Conservation (phyloP, 2,329 filamentous ascomycete genomes). For the Aureobasidium mangrovei region DNA sequence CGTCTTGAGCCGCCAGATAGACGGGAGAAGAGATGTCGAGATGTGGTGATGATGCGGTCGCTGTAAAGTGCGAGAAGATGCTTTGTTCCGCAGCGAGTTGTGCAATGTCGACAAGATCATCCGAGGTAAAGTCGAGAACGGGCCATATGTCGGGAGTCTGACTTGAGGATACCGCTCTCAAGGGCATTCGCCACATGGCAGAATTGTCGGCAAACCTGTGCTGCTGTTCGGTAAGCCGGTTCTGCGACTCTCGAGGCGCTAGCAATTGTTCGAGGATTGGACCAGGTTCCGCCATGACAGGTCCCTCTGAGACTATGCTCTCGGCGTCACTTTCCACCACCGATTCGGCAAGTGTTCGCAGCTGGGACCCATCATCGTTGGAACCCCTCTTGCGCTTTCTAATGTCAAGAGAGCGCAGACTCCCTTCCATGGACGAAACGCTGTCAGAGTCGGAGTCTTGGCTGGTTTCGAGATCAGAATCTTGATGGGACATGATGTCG, state of each 20-base stretch:
- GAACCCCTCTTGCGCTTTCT: conserved; percentile 3
- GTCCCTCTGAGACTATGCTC: neutral
- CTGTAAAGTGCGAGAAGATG: conserved; percentile 2
- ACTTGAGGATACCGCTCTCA: neutral
- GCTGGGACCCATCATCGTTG: neutral
- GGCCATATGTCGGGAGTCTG: conserved; percentile 14
- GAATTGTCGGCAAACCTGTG: conserved; percentile 1
- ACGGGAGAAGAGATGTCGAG: neutral
- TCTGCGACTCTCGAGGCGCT: neutral
- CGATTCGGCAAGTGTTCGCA: neutral
- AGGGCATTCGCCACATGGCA: neutral
- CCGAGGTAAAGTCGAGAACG: conserved; percentile 19
- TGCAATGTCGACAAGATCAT: conserved; percentile 26
- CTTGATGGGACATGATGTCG: neutral
- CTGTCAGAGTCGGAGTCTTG: neutral
- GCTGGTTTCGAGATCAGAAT: conserved; percentile 1
- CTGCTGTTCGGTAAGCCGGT: neutral
- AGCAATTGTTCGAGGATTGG: neutral
- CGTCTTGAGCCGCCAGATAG: conserved; percentile 4
- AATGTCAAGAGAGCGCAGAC: neutral
- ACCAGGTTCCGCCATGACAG: neutral
- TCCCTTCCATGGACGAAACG: neutral
- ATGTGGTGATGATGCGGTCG: neutral
- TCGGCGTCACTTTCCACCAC: conserved; percentile 7
- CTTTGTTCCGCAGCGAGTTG: conserved; percentile 29